Evolutionary conservation across 257 asterid genomes (phyloP), one percentile per base, ranked within the genome.

Genomic region (Plantago major): DNA sequence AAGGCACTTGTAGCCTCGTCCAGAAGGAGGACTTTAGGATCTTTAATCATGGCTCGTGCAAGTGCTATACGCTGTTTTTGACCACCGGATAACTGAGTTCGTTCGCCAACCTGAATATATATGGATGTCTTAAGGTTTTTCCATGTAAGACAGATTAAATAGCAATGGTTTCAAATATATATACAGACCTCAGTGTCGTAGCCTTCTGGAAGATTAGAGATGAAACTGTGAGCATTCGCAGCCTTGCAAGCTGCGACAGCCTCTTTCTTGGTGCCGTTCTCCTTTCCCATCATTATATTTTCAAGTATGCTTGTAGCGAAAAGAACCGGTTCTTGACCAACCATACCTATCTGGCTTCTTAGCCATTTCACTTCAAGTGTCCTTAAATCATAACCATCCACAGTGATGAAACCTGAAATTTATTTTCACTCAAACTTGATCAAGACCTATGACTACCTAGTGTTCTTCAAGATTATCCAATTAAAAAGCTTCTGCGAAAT

Each of bases 1-100:
- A 89, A 64, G 30, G 96, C 96, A 70, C 96, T 89, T 42, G 96
- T 89, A 8, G 96, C 94, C 82, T 89, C 96, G 42, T 89, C 96
- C 67, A 86, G 55, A 8, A 89, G 90, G 44, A 89, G 95, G 48
- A 84, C 75, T 57, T 42, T 79, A 0, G 96, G 96, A 47, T 84
- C 90, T 65, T 89, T 82, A 66, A 86, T 76, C 81, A 89, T 84
- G 1, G 96, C 96, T 58, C 96, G 85, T 54, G 96, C 96, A 16
- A 89, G 75, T 6, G 96, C 93, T 51, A 89, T 77, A 10, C 96
- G 81, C 67, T 89, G 96, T 48, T 89, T 89, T 71, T 89, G 96
- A 30, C 96, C 95, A 48, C 96, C 95, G 0, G 96, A 89, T 10
- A 89, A 83, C 67, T 82, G 85, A 1, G 96, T 86, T 33, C 82